Base-by-base conservation (phyloP, 2,329 filamentous ascomycete species). In the Calonectria multiphialidica region DNA sequence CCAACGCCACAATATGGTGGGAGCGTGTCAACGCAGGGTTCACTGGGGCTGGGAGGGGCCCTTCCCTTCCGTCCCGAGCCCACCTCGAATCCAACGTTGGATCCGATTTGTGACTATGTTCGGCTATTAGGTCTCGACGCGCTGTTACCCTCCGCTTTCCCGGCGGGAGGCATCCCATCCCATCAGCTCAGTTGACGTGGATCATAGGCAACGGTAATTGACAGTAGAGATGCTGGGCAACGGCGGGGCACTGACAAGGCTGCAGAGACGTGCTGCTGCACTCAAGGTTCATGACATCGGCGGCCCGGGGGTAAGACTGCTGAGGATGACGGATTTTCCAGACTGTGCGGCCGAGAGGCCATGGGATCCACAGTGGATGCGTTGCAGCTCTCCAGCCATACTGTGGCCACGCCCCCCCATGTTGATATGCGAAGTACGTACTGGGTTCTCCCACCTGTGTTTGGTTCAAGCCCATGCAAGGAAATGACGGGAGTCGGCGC, bases 401-500 rank as follows among this genome's bases (percentile, higher is more conserved):
- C 71, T 72, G 76, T 70, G 66, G 49, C 65, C 64, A 74, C 77
- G 73, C 77, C 74, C 77, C 71, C 59, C 44, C 30, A 62, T 59
- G 28, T 23, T 59, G 45, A 45, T 53, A 21, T 68, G 37, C 55
- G 61, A n/a, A 40, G 63, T 67, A 67, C 69, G 47, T 59, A 71
- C 35, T 30, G 53, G 66, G 61, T 28, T 68, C 53, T 64, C 13
- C 15, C 72, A 67, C 74, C 70, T 75, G 66, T 77, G 50, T 63
- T 70, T 53, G 71, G 73, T 75, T 74, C 66, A 70, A 72, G 53
- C 72, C 70, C 75, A 70, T 75, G 72, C 72, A 75, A 67, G 74
- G 76, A 77, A 77, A 75, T 74, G 77, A 74, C 76, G 77, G 77
- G 77, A 79, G 70, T 79, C 75, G 76, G 77, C 74, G 77, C 76